Base-by-base conservation (phyloP, 495 filamentous ascomycete species). In the Aspergillus sparsus region DNA sequence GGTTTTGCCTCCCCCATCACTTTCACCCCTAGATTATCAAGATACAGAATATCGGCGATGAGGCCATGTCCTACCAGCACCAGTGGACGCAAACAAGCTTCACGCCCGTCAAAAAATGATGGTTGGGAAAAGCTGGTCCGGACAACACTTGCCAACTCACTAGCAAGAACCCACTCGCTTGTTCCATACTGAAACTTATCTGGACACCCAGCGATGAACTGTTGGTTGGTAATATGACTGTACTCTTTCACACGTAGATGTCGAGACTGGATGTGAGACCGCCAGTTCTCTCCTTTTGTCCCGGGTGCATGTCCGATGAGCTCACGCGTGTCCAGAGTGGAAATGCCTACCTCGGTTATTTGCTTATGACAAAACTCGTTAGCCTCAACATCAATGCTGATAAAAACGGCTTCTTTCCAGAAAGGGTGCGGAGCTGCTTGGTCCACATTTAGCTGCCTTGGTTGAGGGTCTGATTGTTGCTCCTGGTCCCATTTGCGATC, bases 301-400 rank as follows among this genome's bases (percentile, higher is more conserved):
- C 89, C 88, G 18, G 90, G 89, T 3, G 83, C 64, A 27, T 85
- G 27, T 11, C 67, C 69, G 15, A 64, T 62, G 35, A 82, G 73
- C 58, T 89, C 82, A 9, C 72, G 62, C 4, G 88, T 91, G 72
- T 98, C 94, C 18, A 98, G 83, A 9, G 82, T 85, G 8, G 91
- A 87, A 49, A 98, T 79, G 36, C 94, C 94, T 54, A 98, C 79
- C 69, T 98, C 94, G 5, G 92, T 96, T 60, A 97, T 76, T 2
- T 80, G 66, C 47, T 75, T 72, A 5, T 80, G 77, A 54, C 84
- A 74, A 31, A 70, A 67, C 72, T 98, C 93, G 61, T 86, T 93
- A 7, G 86, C 83, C 70, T 98, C 94, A 34, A 92, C 68, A 66
- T 98, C 93, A 46, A 97, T 74, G 61, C 81, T 85, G 57, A 97